Evolutionary conservation across 306 rosid species (phyloP), one percentile per base, ranked within the genome.

Genomic region (Vigna angularis): DNA sequence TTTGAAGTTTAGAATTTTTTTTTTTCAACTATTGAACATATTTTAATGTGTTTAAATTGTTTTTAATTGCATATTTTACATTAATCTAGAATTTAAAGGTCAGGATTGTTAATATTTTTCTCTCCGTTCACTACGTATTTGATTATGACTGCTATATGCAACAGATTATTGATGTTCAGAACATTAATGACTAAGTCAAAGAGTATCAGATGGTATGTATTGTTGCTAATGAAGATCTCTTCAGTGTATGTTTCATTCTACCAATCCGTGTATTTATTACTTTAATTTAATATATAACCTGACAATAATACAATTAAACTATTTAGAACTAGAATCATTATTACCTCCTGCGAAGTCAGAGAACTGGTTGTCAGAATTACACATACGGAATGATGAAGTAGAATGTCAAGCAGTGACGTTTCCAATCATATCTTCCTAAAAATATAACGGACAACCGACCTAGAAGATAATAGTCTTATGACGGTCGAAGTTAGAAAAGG

Each of bases 381-480:
- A 65, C 70, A 38, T 14, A 40, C 3, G 16, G 56, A 47, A 38
- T 65, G 45, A 76, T 65, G 47, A 51, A 66, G 18, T 17, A 1
- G 22, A 48, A 57, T 13, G 71, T 66, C 18, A 24, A 15, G 24
- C 26, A 11, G 34, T 10, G 51, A 11, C 38, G 24, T 20, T 49
- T 36, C 71, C 65, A 79, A 36, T 48, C 72, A 61, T 18, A 32
- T 15, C 3, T 14, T 18, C 4, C 59, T 17, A 28, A 44, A 18
- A 13, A 40, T 9, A 30, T 68, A 62, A 28, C 6, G 34, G 47
- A 57, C 48, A 56, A 66, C 68, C 77, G 83, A 78, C 83, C 13
- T 6, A 22, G 16, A 53, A 51, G 56, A 45, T 1, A 61, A 34
- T 36, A 17, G 20, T n/a, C 16, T 4, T 58, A 58, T 14, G 66